Evolutionary conservation across 2,329 filamentous ascomycete genomes (phyloP).

Genomic region (Cladosporium oxysporum): DNA sequence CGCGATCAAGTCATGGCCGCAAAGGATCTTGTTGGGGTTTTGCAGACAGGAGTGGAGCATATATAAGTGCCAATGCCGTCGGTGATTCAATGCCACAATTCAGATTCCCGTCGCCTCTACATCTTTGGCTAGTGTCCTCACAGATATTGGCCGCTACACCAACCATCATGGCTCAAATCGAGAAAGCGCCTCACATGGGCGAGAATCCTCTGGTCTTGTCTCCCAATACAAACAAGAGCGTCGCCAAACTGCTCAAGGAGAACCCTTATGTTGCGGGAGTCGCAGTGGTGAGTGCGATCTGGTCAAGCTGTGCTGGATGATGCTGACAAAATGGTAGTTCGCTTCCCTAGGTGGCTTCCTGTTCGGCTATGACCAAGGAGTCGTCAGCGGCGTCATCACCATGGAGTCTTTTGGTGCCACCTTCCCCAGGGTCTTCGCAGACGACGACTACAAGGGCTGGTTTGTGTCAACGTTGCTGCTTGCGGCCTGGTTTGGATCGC

Average conservation of each 20-base stretch:
- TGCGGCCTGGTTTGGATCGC: conserved; percentile 39
- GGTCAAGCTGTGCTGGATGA: neutral
- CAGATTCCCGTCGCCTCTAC: neutral
- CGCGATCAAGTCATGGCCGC: neutral
- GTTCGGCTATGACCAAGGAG: conserved; percentile 17
- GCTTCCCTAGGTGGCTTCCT: conserved; percentile 12
- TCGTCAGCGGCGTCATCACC: conserved; percentile 10
- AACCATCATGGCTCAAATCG: neutral
- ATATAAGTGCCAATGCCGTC: neutral
- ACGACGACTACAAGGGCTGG: conserved; percentile 13
- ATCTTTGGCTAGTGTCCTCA: neutral
- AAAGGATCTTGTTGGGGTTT: neutral
- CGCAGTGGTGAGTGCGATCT: conserved; percentile 1
- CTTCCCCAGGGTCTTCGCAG: conserved; percentile 1
- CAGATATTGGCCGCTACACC: neutral
- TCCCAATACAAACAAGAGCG: conserved; percentile 4
- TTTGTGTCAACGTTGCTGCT: conserved; percentile 12
- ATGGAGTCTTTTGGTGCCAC: conserved; percentile 13
- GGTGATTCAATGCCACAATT: neutral
- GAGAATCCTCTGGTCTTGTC: neutral
- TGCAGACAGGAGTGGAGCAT: neutral
- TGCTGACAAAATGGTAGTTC: neutral
- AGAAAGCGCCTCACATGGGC: neutral
- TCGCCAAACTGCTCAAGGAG: neutral
- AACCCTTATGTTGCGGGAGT: conserved; percentile 10